These are phyloP conservation scores for Metschnikowia hibisci DNA, from an alignment of 805 yeast genomes.

Conservation along the genomic window DNA sequence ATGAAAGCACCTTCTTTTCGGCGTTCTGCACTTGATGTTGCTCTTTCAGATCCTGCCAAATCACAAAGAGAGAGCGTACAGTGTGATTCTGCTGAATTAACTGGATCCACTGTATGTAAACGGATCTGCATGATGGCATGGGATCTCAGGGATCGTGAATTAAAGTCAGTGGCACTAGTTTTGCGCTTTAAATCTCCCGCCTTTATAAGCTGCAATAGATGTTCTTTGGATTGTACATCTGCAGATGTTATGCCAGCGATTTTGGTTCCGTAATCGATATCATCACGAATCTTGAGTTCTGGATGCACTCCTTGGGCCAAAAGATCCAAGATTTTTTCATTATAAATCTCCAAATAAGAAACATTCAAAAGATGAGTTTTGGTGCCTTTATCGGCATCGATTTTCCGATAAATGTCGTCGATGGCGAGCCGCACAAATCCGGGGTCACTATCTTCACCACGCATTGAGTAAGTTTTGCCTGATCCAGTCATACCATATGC, in stretches of 20 bases:
- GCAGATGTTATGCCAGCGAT: conserved; percentile 72
- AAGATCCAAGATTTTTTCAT: conserved; percentile 76
- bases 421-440: conserved; percentile 74
- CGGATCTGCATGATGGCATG: conserved; percentile 83
- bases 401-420: conserved; percentile 51
- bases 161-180: conserved; percentile 87
- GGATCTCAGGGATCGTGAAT: conserved; percentile 81
- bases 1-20: conserved; percentile 92
- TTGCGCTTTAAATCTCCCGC: conserved; percentile 72
- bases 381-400: conserved; percentile 23
- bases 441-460: conserved; percentile 57
- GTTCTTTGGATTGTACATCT: conserved; percentile 50
- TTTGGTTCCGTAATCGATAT: conserved; percentile 62
- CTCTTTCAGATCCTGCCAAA: conserved; percentile 92
- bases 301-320: conserved; percentile 23
- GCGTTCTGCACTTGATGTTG: conserved; percentile 65
- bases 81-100: conserved; percentile 36
- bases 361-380: conserved; percentile 48
- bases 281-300: conserved; percentile 78
- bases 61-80: conserved; percentile 85
- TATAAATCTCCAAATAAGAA: conserved; percentile 82
- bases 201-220: conserved; percentile 56
- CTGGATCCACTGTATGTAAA: conserved; percentile 43
- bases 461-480: conserved; percentile 87
- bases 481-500: conserved; percentile 96